Percentiles rank a stretch among this genome's conserved stretches.
Conservation (phyloP, 2,329 filamentous ascomycete genomes). For the Lecanicillium sp. region DNA sequence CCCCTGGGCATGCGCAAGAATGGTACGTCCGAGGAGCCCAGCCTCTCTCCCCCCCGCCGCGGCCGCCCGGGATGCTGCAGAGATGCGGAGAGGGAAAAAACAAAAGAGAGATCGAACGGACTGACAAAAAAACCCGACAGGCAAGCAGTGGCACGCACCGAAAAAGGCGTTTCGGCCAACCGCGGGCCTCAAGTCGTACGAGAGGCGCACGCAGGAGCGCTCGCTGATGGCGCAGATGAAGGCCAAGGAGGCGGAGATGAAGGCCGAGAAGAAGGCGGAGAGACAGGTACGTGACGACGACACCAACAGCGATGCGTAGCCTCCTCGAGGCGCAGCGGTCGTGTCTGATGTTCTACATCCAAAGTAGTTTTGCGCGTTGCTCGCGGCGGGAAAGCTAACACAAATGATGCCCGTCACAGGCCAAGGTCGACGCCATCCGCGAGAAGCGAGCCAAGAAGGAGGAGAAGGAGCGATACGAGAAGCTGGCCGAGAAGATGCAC, state of each 20-base stretch:
- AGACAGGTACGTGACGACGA: slow-evolving; percentile 57
- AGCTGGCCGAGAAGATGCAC: slow-evolving; percentile 97
- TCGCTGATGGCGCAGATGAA: slow-evolving; percentile 71
- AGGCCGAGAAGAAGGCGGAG: slow-evolving; percentile 89
- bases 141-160: slow-evolving; percentile 87
- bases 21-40: slow-evolving; percentile 2
- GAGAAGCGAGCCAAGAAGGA: slow-evolving; percentile 84
- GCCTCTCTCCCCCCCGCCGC: too few relatives aligned
- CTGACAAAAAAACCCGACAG: slow-evolving; percentile 39
- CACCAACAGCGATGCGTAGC: too few relatives aligned
- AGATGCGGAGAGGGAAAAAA: too few relatives aligned
- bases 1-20: slow-evolving; percentile 14
- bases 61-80: too few relatives aligned
- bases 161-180: slow-evolving; percentile 82
- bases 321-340: too few relatives aligned
- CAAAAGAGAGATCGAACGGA: too few relatives aligned
- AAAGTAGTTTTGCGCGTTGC: too few relatives aligned
- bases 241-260: slow-evolving; percentile 91
- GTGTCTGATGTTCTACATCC: too few relatives aligned
- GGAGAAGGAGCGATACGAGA: slow-evolving; percentile 86
- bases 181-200: slow-evolving; percentile 71
- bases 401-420: too few relatives aligned
- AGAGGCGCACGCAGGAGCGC: slow-evolving; percentile 66
- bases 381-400: too few relatives aligned
- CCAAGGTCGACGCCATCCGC: slow-evolving; percentile 71